Evolutionary conservation across 2,329 filamentous ascomycete species (phyloP).

Genomic region (Capronia coronata): DNA sequence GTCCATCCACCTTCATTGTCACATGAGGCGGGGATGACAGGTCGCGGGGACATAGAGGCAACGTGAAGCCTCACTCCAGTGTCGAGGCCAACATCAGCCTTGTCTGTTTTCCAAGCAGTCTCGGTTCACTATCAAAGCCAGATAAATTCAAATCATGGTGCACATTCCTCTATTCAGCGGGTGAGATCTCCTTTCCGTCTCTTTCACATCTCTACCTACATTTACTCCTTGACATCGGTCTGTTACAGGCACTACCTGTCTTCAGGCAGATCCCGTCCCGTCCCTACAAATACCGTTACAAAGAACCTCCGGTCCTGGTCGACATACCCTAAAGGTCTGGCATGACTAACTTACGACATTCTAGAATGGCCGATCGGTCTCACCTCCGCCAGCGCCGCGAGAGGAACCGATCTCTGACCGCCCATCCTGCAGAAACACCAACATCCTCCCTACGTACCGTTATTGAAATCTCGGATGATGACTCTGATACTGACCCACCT

Average conservation of each 20-base stretch:
- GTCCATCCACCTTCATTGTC: too few relatives aligned
- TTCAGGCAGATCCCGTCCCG: too few relatives aligned
- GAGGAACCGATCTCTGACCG: neutral
- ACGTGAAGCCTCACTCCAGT: neutral
- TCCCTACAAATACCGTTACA: too few relatives aligned
- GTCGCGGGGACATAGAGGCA: too few relatives aligned
- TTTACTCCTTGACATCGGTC: too few relatives aligned
- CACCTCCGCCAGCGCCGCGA: neutral
- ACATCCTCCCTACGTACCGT: neutral
- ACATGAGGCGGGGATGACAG: too few relatives aligned
- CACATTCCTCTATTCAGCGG: neutral
- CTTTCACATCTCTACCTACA: neutral
- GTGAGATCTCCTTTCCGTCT: neutral
- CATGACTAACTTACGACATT: neutral
- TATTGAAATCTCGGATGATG: slow-evolving; percentile 3
- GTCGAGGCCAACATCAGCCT: neutral
- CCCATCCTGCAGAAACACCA: neutral
- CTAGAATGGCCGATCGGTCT: neutral
- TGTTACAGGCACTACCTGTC: too few relatives aligned
- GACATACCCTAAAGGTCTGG: neutral
- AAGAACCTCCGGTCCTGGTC: too few relatives aligned
- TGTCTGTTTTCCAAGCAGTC: neutral
- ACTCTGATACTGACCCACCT: neutral
- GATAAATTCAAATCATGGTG: neutral
- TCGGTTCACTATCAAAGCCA: neutral